These are phyloP conservation scores for Grigorovia transvaalensis DNA, from an alignment of 805 yeast genomes.

Conservation along the genomic window DNA sequence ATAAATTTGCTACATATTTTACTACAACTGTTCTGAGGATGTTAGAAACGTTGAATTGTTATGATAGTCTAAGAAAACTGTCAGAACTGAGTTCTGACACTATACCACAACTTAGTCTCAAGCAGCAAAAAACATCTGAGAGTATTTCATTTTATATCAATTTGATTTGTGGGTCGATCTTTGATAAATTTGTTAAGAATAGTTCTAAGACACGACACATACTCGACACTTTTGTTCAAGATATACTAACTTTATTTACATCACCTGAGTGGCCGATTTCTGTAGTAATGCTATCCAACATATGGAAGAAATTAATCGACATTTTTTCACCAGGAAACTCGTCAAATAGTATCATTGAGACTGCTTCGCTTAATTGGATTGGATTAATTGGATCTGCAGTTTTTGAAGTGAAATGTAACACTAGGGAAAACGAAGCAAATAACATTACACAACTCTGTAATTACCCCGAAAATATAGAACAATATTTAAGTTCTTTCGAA, in stretches of 20 bases:
- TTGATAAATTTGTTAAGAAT: conserved; percentile 16
- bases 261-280: conserved; percentile 57
- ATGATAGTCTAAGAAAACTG: conserved; percentile 1
- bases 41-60: conserved; percentile 18
- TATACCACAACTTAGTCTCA: not conserved
- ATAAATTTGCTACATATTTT: conserved; percentile 19
- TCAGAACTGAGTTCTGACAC: conserved; percentile 1
- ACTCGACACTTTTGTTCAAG: conserved; percentile 48
- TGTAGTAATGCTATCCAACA: conserved; percentile 37
- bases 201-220: conserved; percentile 28
- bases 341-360: conserved; percentile 35
- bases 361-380: conserved; percentile 47
- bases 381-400: conserved; percentile 51
- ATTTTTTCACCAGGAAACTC: conserved; percentile 31
- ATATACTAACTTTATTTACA: conserved; percentile 39
- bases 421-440: conserved; percentile 10
- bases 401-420: conserved; percentile 20
- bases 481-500: conserved; percentile 10
- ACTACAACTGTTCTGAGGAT: conserved; percentile 19
- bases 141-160: conserved; percentile 9
- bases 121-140: conserved; percentile 4
- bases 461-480: conserved; percentile 16
- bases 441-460: conserved; percentile 17
- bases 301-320: conserved; percentile 35
- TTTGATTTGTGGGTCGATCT: conserved; percentile 18